phyloP scores from a whole-genome alignment of 805 yeast genomes.

The Kodamaea sagamina region DNA sequence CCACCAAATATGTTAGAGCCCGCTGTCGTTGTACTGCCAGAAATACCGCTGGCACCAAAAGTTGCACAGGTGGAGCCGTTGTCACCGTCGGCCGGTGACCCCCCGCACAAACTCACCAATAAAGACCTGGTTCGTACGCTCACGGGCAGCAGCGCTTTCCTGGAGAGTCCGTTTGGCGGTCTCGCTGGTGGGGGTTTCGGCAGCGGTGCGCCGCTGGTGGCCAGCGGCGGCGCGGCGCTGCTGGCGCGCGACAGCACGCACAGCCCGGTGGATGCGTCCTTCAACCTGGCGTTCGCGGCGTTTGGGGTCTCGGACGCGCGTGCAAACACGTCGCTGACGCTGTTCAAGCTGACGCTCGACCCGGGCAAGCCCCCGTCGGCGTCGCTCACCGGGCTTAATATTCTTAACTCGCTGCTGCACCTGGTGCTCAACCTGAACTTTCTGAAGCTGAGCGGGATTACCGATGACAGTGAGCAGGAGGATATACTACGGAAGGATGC shows the following conservation, averaged over 20 bases:
- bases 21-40: background rate
- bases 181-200: slow-evolving; percentile 9
- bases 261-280: slow-evolving; percentile 3
- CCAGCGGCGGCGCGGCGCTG: slow-evolving; percentile 3
- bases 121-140: slow-evolving; percentile 1
- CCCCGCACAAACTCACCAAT: slow-evolving; percentile 9
- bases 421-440: slow-evolving; percentile 7
- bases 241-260: too few relatives aligned
- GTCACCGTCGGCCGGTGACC: too few relatives aligned
- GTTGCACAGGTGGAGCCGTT: too few relatives aligned
- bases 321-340: background rate
- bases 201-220: slow-evolving; percentile 4
- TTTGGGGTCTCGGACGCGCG: background rate
- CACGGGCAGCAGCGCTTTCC: background rate
- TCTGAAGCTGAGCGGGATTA: slow-evolving; percentile 12
- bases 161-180: slow-evolving; percentile 5
- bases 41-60: too few relatives aligned
- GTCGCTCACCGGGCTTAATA: slow-evolving; percentile 3
- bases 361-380: slow-evolving; percentile 43
- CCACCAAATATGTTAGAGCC: too few relatives aligned
- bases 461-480: slow-evolving; percentile 11
- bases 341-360: slow-evolving; percentile 43
- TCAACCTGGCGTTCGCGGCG: slow-evolving; percentile 2
- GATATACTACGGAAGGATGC: slow-evolving; percentile 23
- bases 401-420: slow-evolving; percentile 28